Evolutionary conservation across 768 basidiomycete species (phyloP), one percentile per base, ranked within the genome.

Genomic region (Neoboletus magnificus): DNA sequence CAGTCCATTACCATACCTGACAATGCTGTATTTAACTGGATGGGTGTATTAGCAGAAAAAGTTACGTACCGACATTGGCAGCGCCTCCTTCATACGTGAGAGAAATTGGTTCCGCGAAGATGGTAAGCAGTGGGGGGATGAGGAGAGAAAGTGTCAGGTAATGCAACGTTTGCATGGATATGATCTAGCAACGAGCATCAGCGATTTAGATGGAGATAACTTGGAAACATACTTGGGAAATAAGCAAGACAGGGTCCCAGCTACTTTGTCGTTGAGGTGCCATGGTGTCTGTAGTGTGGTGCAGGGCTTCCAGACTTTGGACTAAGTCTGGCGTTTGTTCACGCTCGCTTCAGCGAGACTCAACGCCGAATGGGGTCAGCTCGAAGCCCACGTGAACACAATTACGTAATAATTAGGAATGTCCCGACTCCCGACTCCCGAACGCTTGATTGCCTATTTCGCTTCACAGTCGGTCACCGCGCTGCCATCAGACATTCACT

Each of bases 1-100:
- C 97, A 99, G 73, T 98, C 95, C 86, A 99, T 93, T 36, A 98
- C 77, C 87, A 93, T 91, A 4, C 87, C 89, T 87, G 57, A 53
- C 50, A 44, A 50, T 30, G 44, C 56, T 48, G 52, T 48, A 20
- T 55, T 20, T 49, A 44, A 20, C 36, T 51, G 37, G 20, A 41
- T 27, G 37, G n/a, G 32, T 32, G 35, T 16, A 29, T 30, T 27
- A 37, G 23, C 8, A 16, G 47, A 20, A 13, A 15, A 37, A 33
- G 59, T 48, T 55, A 71, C 85, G 57, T 66, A 88, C 89, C 89
- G 36, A 91, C 83, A 68, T 82, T 91, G n/a, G 86, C 77, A 18
- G 87, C 81, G 32, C 89, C 89, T 30, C 90, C 90, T 70, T 89
- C 89, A 66, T 89, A 86, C 35, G 76, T 75, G 20, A 92, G 73